Evolutionary conservation across 2,329 filamentous ascomycete genomes (phyloP).

Genomic region (Ceratocystis harringtonii): DNA sequence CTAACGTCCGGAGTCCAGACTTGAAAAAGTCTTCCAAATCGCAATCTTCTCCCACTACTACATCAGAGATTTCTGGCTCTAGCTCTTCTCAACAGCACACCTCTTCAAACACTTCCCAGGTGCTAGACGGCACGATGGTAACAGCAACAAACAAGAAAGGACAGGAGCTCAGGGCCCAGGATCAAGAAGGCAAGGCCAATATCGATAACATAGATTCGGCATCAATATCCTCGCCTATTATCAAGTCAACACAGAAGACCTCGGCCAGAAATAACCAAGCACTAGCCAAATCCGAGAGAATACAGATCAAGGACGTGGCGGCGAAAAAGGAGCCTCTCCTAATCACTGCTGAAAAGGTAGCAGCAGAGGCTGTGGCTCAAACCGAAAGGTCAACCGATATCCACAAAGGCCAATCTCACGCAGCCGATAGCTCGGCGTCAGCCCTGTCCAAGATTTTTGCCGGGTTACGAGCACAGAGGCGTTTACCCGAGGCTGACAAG

Average conservation of each 20-base stretch:
- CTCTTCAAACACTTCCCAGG: not conserved
- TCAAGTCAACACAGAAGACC: slow-evolving; percentile 10
- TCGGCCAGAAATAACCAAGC: not conserved
- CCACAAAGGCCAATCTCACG: not conserved
- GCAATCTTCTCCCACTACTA: not conserved
- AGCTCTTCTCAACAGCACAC: not conserved
- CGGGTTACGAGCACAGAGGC: not conserved
- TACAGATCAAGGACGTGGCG: slow-evolving; percentile 22
- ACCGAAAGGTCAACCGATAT: not conserved
- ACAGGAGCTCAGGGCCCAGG: slow-evolving; percentile 3
- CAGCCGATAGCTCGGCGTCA: slow-evolving; percentile 1
- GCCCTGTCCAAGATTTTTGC: slow-evolving; percentile 3
- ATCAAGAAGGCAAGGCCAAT: not conserved
- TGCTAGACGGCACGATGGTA: slow-evolving; percentile 9
- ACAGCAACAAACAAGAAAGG: slow-evolving; percentile 9
- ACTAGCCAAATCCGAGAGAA: slow-evolving; percentile 24
- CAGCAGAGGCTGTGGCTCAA: slow-evolving; percentile 4
- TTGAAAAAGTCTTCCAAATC: not conserved
- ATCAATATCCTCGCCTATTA: not conserved
- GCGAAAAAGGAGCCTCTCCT: slow-evolving; percentile 16
- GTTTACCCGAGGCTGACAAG: slow-evolving; percentile 22
- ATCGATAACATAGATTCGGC: not conserved
- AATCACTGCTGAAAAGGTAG: slow-evolving; percentile 9
- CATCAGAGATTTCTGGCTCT: not conserved
- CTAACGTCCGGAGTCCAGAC: not conserved